Base-by-base conservation (phyloP, 352 stramenopile genomes). In the Albugo laibachii region DNA sequence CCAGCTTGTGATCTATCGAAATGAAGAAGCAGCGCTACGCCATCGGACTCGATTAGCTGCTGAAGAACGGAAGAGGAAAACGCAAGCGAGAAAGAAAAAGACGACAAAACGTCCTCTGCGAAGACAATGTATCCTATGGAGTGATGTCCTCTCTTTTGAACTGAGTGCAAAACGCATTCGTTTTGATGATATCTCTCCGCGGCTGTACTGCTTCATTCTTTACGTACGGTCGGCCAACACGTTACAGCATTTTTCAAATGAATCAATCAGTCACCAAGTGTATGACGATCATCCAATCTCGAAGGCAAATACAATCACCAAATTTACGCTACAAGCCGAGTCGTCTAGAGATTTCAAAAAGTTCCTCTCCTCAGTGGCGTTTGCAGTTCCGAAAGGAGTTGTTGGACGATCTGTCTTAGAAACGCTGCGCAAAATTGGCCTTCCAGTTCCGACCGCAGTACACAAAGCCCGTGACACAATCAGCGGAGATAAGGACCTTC, bases 321-420 rank as follows among this genome's bases (percentile, higher is more conserved):
- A 86, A 63, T 87, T 78, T 49, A 54, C 77, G 5, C 88, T 88
- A 50, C 78, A 92, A 54, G 68, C 64, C 6, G 76, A 92, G 21
- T 15, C 69, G 1, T 48, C 65, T 0, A 82, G 78, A 47, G 73
- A 85, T 19, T 92, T 87, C 39, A 73, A 83, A 57, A 75, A 65
- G 45, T 92, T 84, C 38, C 53, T 92, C 13, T 70, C 68, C 2
- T 50, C 71, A 2, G 43, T 92, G 19, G 69, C 74, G 21, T 88
- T 83, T 48, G 56, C 69, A 0, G 73, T 85, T 5, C 76, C 78
- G 2, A 57, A 60, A 1, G 60, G 83, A 47, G 55, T 70, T 15
- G 36, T 92, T 0, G 71, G 80, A 19, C 65, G 81, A 11, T 80
- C 57, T 13, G 69, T 92, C 18, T 19, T 86, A 2, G 59, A 63